These are phyloP conservation scores for Podaxis rugospora DNA, from an alignment of 768 basidiomycete species.

Conservation along the genomic window DNA sequence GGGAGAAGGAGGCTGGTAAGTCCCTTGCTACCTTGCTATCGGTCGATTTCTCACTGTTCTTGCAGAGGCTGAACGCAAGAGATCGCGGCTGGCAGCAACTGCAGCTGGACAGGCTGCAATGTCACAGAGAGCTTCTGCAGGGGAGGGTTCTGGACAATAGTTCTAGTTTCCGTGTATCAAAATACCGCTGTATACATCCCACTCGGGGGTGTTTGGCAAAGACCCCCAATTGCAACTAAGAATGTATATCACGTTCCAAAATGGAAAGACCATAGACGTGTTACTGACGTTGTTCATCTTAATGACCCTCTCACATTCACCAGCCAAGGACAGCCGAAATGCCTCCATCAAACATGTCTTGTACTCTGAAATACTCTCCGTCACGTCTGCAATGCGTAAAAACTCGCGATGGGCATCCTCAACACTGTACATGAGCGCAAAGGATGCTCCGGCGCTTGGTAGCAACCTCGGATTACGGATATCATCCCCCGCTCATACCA, in stretches of 20 bases:
- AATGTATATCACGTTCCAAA: conserved; percentile 12
- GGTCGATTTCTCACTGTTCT: neutral
- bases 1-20: conserved; percentile 93
- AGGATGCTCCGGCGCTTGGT: conserved; percentile 66
- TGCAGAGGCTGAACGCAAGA: conserved; percentile 92
- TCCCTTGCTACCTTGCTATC: conserved; percentile 9
- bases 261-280: conserved; percentile 19
- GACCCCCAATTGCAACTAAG: conserved; percentile 4
- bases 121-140: conserved; percentile 50
- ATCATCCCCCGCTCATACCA: conserved; percentile 40
- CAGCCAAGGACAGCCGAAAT: conserved; percentile 21
- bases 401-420: conserved; percentile 94
- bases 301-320: conserved; percentile 19
- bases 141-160: conserved; percentile 26
- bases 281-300: conserved; percentile 15
- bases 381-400: conserved; percentile 94
- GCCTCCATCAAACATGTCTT: conserved; percentile 72
- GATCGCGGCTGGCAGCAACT: conserved; percentile 84
- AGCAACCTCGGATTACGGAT: conserved; percentile 72
- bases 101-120: conserved; percentile 90
- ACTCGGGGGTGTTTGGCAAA: conserved; percentile 3
- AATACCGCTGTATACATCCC: conserved; percentile 7
- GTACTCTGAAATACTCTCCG: conserved; percentile 84
- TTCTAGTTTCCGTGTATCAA: conserved; percentile 2
- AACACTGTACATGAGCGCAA: conserved; percentile 53